Conservation (phyloP, 352 stramenopile genomes). For the Phytophthora syringae region DNA sequence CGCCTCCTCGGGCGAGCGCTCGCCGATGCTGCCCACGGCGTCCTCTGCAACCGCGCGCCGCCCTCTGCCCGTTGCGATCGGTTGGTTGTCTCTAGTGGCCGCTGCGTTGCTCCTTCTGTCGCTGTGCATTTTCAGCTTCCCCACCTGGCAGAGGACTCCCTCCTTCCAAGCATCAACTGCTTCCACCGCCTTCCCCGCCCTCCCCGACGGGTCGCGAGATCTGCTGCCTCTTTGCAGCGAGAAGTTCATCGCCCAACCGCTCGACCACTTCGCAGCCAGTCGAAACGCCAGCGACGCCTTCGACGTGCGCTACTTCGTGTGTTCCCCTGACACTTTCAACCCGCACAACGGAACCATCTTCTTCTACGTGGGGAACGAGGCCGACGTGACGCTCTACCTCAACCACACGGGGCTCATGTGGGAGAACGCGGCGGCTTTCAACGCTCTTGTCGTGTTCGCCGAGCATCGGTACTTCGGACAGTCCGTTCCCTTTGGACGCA, state of each 20-base stretch:
- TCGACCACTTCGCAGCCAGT: constrained; percentile 60
- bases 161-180: too few relatives aligned
- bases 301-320: constrained; percentile 77
- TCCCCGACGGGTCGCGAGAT: constrained; percentile 34
- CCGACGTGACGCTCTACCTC: constrained; percentile 67
- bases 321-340: constrained; percentile 54
- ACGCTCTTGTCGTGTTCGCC: constrained; percentile 73
- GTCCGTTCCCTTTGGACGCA: constrained; percentile 60
- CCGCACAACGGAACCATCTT: constrained; percentile 54
- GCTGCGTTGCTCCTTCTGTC: constrained; percentile 16
- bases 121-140: constrained; percentile 4
- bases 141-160: too few relatives aligned
- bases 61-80: constrained; percentile 31
- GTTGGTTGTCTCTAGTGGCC: constrained; percentile 30
- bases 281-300: constrained; percentile 34
- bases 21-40: constrained; percentile 34
- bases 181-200: constrained; percentile 23
- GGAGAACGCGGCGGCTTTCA: constrained; percentile 69
- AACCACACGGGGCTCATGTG: constrained; percentile 80
- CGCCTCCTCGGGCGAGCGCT: constrained; percentile 23
- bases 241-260: constrained; percentile 47
- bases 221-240: constrained; percentile 53
- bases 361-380: constrained; percentile 81
- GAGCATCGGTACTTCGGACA: constrained; percentile 85
- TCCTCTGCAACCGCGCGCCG: constrained; percentile 5